Percentiles rank a stretch among this genome's conserved stretches.
Evolutionary conservation across 257 asterid genomes (phyloP).

Genomic region (Hygrophila difformis): DNA sequence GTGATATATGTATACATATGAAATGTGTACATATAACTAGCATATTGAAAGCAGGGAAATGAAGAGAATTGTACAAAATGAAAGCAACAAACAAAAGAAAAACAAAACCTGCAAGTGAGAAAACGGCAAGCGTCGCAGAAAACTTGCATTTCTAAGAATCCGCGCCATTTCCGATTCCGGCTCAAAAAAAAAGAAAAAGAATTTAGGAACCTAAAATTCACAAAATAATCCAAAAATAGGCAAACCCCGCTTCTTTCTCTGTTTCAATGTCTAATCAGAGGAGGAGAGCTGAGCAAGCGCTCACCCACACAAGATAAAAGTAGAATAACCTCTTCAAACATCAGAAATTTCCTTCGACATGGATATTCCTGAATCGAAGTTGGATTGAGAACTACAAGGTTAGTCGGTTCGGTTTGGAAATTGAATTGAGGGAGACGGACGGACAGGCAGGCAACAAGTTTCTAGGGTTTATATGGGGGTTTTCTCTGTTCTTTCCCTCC

Average conservation of each 20-base stretch:
- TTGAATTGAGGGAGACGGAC: not conserved
- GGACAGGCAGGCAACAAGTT: not conserved
- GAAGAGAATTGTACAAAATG: not conserved
- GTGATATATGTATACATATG: no score
- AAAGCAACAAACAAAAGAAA: not conserved
- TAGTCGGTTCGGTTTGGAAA: not conserved
- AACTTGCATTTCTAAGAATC: constrained; percentile 39
- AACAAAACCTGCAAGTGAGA: constrained; percentile 28
- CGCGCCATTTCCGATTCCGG: constrained; percentile 41
- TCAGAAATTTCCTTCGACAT: constrained; percentile 3
- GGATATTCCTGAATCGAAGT: no score
- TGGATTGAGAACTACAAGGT: not conserved
- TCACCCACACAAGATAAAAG: constrained; percentile 14
- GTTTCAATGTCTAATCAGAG: no score
- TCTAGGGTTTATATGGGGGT: constrained; percentile 41
- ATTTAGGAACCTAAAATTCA: not conserved
- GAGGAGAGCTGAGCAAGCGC: no score
- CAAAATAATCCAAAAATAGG: constrained; percentile 2
- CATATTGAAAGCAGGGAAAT: no score
- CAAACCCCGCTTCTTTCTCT: no score
- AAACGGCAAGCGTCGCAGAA: constrained; percentile 32
- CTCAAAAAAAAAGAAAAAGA: not conserved
- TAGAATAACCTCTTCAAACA: constrained; percentile 11
- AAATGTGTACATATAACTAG: no score
- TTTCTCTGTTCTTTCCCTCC: constrained; percentile 33